phyloP scores from a whole-genome alignment of 495 filamentous ascomycete genomes.

The Beverwykella pulmonaria region DNA sequence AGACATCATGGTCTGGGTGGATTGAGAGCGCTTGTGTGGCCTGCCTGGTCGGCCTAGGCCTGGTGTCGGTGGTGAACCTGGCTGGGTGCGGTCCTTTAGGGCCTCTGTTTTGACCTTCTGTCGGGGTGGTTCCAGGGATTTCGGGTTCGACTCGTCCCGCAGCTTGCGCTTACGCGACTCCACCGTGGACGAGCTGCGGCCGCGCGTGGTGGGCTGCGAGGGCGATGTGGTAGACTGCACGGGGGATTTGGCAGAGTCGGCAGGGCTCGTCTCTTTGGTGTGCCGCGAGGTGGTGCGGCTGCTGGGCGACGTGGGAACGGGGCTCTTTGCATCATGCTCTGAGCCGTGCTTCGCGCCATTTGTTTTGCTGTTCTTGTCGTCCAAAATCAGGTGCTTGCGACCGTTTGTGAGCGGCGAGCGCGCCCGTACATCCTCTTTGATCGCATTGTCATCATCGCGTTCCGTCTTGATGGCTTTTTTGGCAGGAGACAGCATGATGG shows the following conservation, averaged over 20 bases:
- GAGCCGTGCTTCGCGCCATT: constrained; percentile 36
- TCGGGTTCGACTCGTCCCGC: constrained; percentile 32
- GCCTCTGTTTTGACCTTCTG: constrained; percentile 35
- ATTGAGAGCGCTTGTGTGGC: constrained; percentile 34
- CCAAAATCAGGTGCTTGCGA: constrained; percentile 12
- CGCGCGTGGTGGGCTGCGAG: constrained; percentile 25
- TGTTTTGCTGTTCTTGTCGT: constrained; percentile 19
- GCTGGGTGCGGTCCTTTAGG: constrained; percentile 33
- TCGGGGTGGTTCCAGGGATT: constrained; percentile 31
- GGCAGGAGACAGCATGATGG: constrained; percentile 32
- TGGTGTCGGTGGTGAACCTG: constrained; percentile 31
- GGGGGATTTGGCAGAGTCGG: constrained; percentile 27
- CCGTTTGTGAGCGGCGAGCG: constrained; percentile 25
- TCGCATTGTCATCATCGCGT: constrained; percentile 26
- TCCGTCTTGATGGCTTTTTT: constrained; percentile 34
- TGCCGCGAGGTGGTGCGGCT: constrained; percentile 29
- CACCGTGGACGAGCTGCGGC: constrained; percentile 31
- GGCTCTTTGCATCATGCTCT: constrained; percentile 36
- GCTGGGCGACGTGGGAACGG: constrained; percentile 34
- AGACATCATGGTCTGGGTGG: constrained; percentile 32
- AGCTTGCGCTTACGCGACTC: constrained; percentile 37
- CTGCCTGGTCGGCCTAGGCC: constrained; percentile 7
- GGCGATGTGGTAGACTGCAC: constrained; percentile 24
- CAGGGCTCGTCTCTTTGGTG: constrained; percentile 31
- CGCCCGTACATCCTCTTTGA: constrained; percentile 19